Conservation (phyloP, 441 rosid species). For the Euphorbia corollata region DNA sequence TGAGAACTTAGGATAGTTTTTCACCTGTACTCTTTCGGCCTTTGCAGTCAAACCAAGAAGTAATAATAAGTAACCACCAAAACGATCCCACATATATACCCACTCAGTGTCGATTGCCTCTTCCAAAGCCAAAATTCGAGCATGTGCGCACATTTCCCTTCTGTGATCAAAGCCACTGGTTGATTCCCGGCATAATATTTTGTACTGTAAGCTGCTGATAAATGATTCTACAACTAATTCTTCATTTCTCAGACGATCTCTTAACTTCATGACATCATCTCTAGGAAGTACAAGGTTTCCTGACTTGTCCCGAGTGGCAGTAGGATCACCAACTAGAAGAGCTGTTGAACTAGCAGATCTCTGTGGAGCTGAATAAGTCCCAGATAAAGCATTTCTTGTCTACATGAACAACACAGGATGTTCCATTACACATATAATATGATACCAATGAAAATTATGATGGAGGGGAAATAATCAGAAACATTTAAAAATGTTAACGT, state of each 20-base stretch:
- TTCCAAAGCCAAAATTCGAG: constrained; percentile 94
- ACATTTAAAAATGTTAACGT: background rate
- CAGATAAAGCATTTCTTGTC: constrained; percentile 99
- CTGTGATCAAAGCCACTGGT: constrained; percentile 65
- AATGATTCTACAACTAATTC: constrained; percentile 79
- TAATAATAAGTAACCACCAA: constrained; percentile 96
- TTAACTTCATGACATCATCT: constrained; percentile 97
- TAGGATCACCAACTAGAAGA: constrained; percentile 97
- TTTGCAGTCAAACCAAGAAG: constrained; percentile 97
- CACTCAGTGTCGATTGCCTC: constrained; percentile 99
- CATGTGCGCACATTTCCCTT: constrained; percentile 99
- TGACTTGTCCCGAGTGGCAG: constrained; percentile 90
- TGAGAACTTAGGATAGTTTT: constrained; percentile 20
- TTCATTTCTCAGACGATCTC: constrained; percentile 96
- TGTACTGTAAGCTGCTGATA: constrained; percentile 59
- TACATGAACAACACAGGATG: constrained; percentile 33
- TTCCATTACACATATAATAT: background rate
- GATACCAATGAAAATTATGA: background rate
- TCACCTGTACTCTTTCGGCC: constrained; percentile 98
- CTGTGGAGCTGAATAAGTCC: constrained; percentile 99
- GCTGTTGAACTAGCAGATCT: constrained; percentile 99
- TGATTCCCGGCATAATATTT: constrained; percentile 52
- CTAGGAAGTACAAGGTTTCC: constrained; percentile 98
- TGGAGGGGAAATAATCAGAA: background rate
- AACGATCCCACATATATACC: constrained; percentile 99